These are phyloP conservation scores for Ceratobasidium sp. DNA, from an alignment of 1,284 basidiomycete species.

Conservation along the genomic window DNA sequence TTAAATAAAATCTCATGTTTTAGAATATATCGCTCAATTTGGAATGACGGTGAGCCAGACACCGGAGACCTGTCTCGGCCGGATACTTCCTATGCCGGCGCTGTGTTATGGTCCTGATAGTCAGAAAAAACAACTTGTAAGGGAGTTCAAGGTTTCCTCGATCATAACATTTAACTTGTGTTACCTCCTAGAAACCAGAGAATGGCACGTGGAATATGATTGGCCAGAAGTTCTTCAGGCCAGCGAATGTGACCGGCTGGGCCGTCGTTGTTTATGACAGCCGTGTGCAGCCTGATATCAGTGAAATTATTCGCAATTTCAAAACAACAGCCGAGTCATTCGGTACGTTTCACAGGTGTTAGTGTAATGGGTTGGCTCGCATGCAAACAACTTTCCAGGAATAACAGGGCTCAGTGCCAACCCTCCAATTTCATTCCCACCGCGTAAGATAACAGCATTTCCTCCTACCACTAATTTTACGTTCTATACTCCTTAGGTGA, in stretches of 20 bases:
- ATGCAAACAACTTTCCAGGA: neutral
- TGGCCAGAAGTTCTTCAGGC: slow-evolving; percentile 30
- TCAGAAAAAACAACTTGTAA: slow-evolving; percentile 28
- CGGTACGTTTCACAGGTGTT: neutral
- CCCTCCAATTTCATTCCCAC: slow-evolving; percentile 25
- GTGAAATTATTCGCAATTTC: slow-evolving; percentile 2
- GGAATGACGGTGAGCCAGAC: slow-evolving; percentile 41
- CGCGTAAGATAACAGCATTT: neutral
- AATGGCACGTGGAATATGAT: slow-evolving; percentile 30
- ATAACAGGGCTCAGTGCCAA: slow-evolving; percentile 17
- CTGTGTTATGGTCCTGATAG: slow-evolving; percentile 43
- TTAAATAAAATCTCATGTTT: no score
- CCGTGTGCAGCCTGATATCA: slow-evolving; percentile 13
- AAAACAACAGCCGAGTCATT: slow-evolving; percentile 28
- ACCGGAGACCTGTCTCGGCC: slow-evolving; percentile 27
- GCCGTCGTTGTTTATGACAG: slow-evolving; percentile 33
- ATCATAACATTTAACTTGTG: no score
- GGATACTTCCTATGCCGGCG: slow-evolving; percentile 47
- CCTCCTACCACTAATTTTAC: neutral
- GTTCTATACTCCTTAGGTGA: neutral
- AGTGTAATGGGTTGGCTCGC: no score
- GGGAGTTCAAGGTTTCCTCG: neutral
- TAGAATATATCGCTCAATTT: slow-evolving; percentile 48
- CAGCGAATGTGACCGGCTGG: slow-evolving; percentile 16
- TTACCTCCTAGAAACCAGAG: neutral